A percentile compares a stretch with the other conserved stretches of the same genome.
Conservation (phyloP, 2,329 filamentous ascomycete species). For the Sclerotinia subarctica region DNA sequence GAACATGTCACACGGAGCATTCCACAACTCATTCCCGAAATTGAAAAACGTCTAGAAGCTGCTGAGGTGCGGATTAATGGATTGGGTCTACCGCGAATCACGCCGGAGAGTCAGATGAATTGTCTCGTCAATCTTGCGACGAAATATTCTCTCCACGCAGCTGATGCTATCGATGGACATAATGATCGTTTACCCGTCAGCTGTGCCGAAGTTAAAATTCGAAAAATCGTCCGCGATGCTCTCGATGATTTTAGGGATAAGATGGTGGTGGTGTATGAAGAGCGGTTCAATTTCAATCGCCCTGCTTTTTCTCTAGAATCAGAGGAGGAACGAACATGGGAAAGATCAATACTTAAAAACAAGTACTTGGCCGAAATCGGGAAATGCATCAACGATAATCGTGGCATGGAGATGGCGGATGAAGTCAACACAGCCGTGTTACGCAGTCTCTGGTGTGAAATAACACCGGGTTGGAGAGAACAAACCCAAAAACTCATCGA, state of each 20-base stretch:
- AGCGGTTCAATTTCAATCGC: not conserved
- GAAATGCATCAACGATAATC: not conserved
- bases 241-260: not conserved
- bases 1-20: slow-evolving; percentile 18
- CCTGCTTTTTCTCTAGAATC: not conserved
- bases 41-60: not conserved
- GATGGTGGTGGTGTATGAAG: not conserved
- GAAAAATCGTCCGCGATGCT: slow-evolving; percentile 7
- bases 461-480: not conserved
- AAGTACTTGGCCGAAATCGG: not conserved
- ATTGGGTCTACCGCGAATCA: not conserved
- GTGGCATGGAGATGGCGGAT: not conserved
- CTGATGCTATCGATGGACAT: slow-evolving; percentile 6
- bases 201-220: not conserved
- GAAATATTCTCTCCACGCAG: not conserved
- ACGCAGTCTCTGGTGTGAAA: slow-evolving; percentile 2
- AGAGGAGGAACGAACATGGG: not conserved
- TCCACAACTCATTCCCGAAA: slow-evolving; percentile 18
- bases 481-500: not conserved
- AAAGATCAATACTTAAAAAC: not conserved
- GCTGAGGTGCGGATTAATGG: not conserved
- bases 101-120: not conserved
- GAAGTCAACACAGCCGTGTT: slow-evolving; percentile 3
- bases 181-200: not conserved
- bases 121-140: not conserved